Percentiles rank a stretch among this genome's conserved stretches.
phyloP scores from a whole-genome alignment of 805 yeast genomes.

The Metschnikowia drakensbergensis region DNA sequence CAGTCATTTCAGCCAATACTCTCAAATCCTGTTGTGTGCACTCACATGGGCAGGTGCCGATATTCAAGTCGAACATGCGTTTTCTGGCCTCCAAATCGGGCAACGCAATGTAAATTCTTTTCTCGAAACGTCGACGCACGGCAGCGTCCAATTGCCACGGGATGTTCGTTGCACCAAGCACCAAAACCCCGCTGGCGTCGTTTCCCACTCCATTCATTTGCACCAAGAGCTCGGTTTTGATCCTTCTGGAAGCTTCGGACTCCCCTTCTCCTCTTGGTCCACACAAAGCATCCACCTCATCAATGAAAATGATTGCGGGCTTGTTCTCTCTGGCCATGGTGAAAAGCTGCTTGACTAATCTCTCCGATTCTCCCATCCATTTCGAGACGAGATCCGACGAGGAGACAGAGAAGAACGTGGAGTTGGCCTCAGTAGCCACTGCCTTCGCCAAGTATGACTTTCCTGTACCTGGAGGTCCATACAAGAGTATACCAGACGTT shows the following conservation, averaged over 20 bases:
- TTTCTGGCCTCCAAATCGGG: conserved; percentile 94
- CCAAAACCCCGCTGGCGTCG: conserved; percentile 87
- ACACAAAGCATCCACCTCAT: conserved; percentile 96
- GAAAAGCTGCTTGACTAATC: conserved; percentile 91
- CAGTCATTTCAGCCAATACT: conserved; percentile 85
- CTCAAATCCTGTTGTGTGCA: conserved; percentile 70
- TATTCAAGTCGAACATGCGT: conserved; percentile 90
- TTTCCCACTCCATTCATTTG: conserved; percentile 99
- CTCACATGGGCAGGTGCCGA: conserved; percentile 84
- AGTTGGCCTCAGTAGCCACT: conserved; percentile 96
- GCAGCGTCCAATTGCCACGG: conserved; percentile 99
- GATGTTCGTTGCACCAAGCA: conserved; percentile 94
- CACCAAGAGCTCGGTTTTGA: conserved; percentile 90
- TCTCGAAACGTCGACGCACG: conserved; percentile 91
- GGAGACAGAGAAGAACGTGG: conserved; percentile 94
- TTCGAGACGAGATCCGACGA: conserved; percentile 93
- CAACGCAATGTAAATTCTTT: conserved; percentile 88
- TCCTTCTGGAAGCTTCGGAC: conserved; percentile 92
- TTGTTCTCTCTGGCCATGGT: conserved; percentile 94
- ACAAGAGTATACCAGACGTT: conserved; percentile 76
- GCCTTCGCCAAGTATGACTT: conserved; percentile 96
- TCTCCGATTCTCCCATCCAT: conserved; percentile 99
- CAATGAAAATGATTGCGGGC: conserved; percentile 94
- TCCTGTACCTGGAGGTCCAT: conserved; percentile 89
- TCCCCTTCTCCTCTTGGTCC: conserved; percentile 99